Base-by-base conservation (phyloP, 2,329 filamentous ascomycete species). In the Verticillium isaacii region DNA sequence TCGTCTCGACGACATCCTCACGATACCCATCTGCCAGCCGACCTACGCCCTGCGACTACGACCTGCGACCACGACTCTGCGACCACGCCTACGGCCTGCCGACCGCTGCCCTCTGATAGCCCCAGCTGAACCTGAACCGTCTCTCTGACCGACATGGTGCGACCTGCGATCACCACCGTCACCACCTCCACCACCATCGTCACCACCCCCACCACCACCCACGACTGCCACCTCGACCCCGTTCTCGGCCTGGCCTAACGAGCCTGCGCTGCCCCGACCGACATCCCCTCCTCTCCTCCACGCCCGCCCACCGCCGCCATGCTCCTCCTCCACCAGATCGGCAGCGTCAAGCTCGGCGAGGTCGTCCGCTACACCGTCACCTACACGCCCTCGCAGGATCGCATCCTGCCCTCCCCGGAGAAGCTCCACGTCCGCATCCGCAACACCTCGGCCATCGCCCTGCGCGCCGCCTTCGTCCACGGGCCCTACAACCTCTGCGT, bases 391-490 rank as follows among this genome's bases (percentile, higher is more conserved):
- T 89, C 89, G 45, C 84, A 88, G 70, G 95, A 98, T 76, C 92
- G 92, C 68, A 96, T 97, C 72, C 84, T 97, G 3, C 95, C 95
- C 4, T 89, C 92, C 5, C 94, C 94, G 32, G 81, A 89, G 66
- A 83, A 87, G 68, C 86, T 99, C 41, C 86, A 92, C 75, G 85
- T 99, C 56, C 92, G 91, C 68, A 88, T 99, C 73, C 94, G 91
- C 74, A 99, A 99, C 75, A 93, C 91, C 11, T 95, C 91, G 45
- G 90, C 92, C 62, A 91, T 97, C 66, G 91, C 95, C 17, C 82
- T 98, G 45, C 91, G 95, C 71, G 95, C 95, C 60, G 95, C 95
- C 61, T 99, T 97, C 74, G 89, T 99, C 60, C 95, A 97, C 77
- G 95, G 95, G 0, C 95, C 95, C 1, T 99, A 99, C 73, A 96